Evolutionary conservation across 2,329 filamentous ascomycete species (phyloP), one percentile per base, ranked within the genome.

Genomic region (Rutstroemia sp.): DNA sequence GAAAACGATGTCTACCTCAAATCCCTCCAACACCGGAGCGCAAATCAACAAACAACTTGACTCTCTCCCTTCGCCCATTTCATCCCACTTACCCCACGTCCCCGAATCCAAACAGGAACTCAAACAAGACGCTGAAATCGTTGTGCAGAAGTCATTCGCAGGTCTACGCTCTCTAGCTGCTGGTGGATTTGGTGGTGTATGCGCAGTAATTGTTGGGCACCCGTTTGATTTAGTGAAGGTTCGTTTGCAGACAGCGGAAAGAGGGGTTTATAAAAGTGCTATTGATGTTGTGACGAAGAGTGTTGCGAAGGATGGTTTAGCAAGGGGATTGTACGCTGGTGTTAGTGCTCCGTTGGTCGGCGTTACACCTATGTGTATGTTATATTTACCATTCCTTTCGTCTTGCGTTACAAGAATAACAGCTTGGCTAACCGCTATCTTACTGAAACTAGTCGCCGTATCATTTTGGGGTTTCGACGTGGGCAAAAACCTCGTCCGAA

Each of bases 181-280:
- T 7, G 94, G 94, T 66, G 94, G 91, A 61, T 95, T 95, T 59
- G 94, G 94, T 65, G 94, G 94, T 66, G 74, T 99, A 49, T 97
- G 90, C 76, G 92, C 94, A 57, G 94, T 99, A 55, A 72, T 99
- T 44, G 92, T 97, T 58, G 88, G 94, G 57, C 94, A 99, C 73
- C 94, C 94, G 9, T 99, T 99, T 71, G 94, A 99, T 72, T 79
- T 99, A 66, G 92, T 97, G 72, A 99, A 99, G 77, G 94, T 99
- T 63, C 88, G 94, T 58, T 77, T 99, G 72, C 94, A 99, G 78
- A 99, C 94, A 2, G 91, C 94, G 38, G 92, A 97, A 74, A 87
- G 85, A 73, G 94, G 94, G 49, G 88, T 96, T 38, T 99, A 99
- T 75, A 87, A 79, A 38, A 86, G 88, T 47, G 94, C 94, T 14